Base-by-base conservation (phyloP, 2,329 filamentous ascomycete species). In the Cercospora citrullina region DNA sequence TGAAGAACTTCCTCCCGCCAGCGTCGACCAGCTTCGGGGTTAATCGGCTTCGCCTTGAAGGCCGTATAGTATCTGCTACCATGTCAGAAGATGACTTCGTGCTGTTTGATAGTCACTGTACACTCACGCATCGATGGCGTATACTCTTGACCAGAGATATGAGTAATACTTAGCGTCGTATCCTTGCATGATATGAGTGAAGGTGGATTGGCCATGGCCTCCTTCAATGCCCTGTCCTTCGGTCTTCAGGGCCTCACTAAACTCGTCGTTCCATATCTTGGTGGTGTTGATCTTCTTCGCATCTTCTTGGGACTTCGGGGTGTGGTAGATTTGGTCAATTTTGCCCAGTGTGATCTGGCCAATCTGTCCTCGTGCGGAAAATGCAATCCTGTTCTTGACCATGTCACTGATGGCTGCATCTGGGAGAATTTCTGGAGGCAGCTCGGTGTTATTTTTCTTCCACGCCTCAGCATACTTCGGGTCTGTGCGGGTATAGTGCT, bases 1-100 rank as follows among this genome's bases (percentile, higher is more conserved):
- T 93, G 89, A 2, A 94, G 82, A 14, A 94, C 90, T 0, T 87
- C 90, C 78, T 92, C 89, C 60, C 91, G 85, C 81, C 94, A 94
- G 66, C 90, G 81, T 8, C 91, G 84, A 1, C 91, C 91, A 76
- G 92, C 87, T 70, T 84, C 85, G 26, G 84, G 84, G 77, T 92
- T 87, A 90, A 94, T 92, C 0, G 91, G 91, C 76, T 93, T 84
- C 71, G 86, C 83, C 80, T 90, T 89, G 81, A 94, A 94, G 61
- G 90, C 89, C 0, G 86, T 86, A 80, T 91, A 88, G 83, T 93
- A 59, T 18, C 55, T 59, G 55, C 18, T n/a, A 7, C 4, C 30
- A 31, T n/a, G 28, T 59, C 16, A 59, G 55, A 55, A 30, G 12
- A 28, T 5, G 14, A 8, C 4, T 9, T 7, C n/a, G 8, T 7